Evolutionary conservation across 306 rosid genomes (phyloP), one percentile per base, ranked within the genome.

Genomic region (Castanea mollissima): DNA sequence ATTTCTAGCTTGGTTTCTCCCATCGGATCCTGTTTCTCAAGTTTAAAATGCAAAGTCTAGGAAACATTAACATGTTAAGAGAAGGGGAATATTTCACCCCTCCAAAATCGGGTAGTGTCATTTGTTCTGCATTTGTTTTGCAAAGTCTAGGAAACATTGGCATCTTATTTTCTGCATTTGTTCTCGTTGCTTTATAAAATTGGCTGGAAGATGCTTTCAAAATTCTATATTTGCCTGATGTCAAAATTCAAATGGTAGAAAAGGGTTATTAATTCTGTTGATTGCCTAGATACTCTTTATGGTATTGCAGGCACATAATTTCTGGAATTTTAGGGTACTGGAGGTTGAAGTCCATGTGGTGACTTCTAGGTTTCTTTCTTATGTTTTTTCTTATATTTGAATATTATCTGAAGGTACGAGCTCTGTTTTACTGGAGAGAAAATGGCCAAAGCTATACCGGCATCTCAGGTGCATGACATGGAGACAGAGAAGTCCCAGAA

Each of bases 361-460:
- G 49, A 34, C 23, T 54, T 29, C 41, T 9, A 49, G 32, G 11
- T 72, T 4, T 32, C 72, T 35, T 9, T 67, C 52, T 67, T 67
- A 46, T 29, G 25, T 54, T 55, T 38, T 38, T 55, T 60, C 57
- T 69, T 73, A 60, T 69, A 65, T 51, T 18, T 70, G 59, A 80
- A 75, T 62, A 79, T 76, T 71, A 18, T 83, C 35, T 81, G 75
- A 67, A 94, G 99, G 91, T 94, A 92, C 82, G 99, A 94, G 85
- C 97, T 94, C 55, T 85, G 97, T 83, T 94, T 91, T 72, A 79
- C 86, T 10, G 99, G 94, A 77, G 97, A 94, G 85, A 94, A 91
- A 84, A 85, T 84, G 81, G 84, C 87, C 60, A 94, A 90, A 85
- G 82, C 90, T 57, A 67, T 64, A 14, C 83, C 85, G 27, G 76